Evolutionary conservation across 23 red algal genomes (phyloP), one percentile per base, ranked within the genome.

Genomic region (Gracilaria gracilis): DNA sequence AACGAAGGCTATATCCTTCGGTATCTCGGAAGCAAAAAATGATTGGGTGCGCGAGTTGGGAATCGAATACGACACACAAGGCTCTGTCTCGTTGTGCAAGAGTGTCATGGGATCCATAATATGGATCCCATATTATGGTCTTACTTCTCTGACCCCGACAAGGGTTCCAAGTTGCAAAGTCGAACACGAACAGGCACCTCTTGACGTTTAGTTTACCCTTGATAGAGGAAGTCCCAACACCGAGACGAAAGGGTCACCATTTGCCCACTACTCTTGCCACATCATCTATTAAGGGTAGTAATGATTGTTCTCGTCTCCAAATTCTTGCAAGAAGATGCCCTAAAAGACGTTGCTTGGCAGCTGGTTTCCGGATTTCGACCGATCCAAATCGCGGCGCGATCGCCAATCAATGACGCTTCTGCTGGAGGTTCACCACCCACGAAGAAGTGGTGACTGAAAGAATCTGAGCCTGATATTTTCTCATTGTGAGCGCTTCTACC

Each of bases 241-340:
- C 69, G 69, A 24, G 39, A 75, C 33, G 69, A 75, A 75, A 19
- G n/a, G 36, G 69, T 75, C 69, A 44, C 44, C 69, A 75, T 15
- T 50, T 31, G 25, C 23, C 72, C n/a, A 65, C 61, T 33, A 25
- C 14, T 65, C 61, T 50, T 31, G 25, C 23, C 72, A 20, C 72
- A 77, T 28, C 72, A 77, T 77, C 72, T 77, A 77, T 50, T 42
- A 77, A 77, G 72, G 72, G 72, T 77, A 77, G 72, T 20, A 77
- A 77, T 77, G 39, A n/a, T 25, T 31, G 72, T 77, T 77, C 40
- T 40, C 39, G 69, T 50, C 72, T 51, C 39, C 72, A 77, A 77
- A 51, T 77, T 49, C 72, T 77, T 49, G 40, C 72, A 29, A 77
- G 40, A 77, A 51, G 31, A 51, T 50, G 31, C 39, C 46, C 72